Percentiles rank a stretch among this genome's conserved stretches.
These are phyloP conservation scores for Teunomyces panamensis DNA, from an alignment of 805 yeast genomes.

Conservation along the genomic window DNA sequence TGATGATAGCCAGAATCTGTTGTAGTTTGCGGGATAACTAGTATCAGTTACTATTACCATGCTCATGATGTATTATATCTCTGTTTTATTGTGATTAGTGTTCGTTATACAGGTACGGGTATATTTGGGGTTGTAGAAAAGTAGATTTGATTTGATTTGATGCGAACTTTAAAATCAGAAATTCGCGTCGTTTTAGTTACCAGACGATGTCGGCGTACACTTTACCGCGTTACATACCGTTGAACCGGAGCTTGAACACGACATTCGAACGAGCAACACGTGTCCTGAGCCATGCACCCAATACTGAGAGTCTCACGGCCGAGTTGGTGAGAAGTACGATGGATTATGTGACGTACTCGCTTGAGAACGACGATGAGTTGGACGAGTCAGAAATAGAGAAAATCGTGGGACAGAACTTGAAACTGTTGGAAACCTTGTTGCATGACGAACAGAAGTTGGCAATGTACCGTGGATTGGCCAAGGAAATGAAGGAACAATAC, in stretches of 20 bases:
- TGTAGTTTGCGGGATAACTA: neutral
- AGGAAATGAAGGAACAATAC: conserved; percentile 15
- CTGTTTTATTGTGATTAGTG: too few relatives aligned
- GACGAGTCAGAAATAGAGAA: neutral
- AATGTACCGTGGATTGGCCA: conserved; percentile 5
- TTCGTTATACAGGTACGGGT: too few relatives aligned
- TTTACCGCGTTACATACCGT: conserved; percentile 5
- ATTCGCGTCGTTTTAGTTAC: neutral
- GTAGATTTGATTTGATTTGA: too few relatives aligned
- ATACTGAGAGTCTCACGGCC: conserved; percentile 3
- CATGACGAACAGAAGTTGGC: conserved; percentile 5
- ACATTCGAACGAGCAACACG: conserved; percentile 6
- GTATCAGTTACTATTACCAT: too few relatives aligned
- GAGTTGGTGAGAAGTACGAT: conserved; percentile 2
- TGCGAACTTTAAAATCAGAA: neutral
- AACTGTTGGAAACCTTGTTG: conserved; percentile 7
- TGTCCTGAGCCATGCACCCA: conserved; percentile 2
- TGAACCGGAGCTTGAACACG: conserved; percentile 3
- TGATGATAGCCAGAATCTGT: conserved; percentile 4
- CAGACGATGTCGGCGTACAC: neutral
- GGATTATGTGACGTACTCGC: conserved; percentile 6
- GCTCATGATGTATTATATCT: too few relatives aligned
- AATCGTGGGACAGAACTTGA: neutral
- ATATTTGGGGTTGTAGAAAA: too few relatives aligned
- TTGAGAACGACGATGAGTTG: conserved; percentile 2